Evolutionary conservation across 2,329 filamentous ascomycete genomes (phyloP).

Genomic region (Aurifilum marmelostoma): DNA sequence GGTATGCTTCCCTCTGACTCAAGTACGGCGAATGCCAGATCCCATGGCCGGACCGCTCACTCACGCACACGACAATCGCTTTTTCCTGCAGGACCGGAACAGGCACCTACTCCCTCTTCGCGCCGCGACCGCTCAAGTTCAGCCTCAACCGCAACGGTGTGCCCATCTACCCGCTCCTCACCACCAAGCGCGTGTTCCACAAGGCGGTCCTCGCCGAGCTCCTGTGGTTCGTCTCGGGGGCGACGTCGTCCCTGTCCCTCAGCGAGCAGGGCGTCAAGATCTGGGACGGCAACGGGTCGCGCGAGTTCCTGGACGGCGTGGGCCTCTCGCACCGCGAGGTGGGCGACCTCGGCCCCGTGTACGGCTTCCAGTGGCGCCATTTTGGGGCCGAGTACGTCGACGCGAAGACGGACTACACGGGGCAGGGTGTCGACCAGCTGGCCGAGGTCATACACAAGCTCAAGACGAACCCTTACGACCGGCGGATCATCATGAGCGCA

Average conservation of each 20-base stretch:
- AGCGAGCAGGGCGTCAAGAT: constrained; percentile 86
- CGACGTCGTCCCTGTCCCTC: constrained; percentile 78
- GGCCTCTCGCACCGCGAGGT: constrained; percentile 80
- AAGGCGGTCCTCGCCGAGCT: constrained; percentile 90
- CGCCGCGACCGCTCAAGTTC: constrained; percentile 85
- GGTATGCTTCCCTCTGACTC: constrained; percentile 50
- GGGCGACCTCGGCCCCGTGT: constrained; percentile 92
- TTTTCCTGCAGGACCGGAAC: constrained; percentile 77
- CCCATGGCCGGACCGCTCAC: neutral
- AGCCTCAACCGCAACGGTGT: constrained; percentile 65
- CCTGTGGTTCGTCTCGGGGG: constrained; percentile 91
- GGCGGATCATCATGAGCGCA: constrained; percentile 85
- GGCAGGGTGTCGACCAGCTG: constrained; percentile 90
- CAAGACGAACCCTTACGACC: constrained; percentile 80
- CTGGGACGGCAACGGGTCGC: constrained; percentile 96
- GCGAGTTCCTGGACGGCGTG: constrained; percentile 84
- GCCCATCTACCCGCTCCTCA: constrained; percentile 86
- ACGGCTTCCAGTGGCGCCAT: constrained; percentile 98
- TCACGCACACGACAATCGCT: neutral
- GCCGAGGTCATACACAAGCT: constrained; percentile 89
- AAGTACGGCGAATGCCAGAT: neutral
- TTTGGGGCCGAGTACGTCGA: constrained; percentile 91
- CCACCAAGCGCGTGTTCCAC: constrained; percentile 94
- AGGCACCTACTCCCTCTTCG: constrained; percentile 87
- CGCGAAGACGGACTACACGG: constrained; percentile 78